Evolutionary conservation across 2,329 filamentous ascomycete species (phyloP).

Genomic region (Trichoderma hamatum): DNA sequence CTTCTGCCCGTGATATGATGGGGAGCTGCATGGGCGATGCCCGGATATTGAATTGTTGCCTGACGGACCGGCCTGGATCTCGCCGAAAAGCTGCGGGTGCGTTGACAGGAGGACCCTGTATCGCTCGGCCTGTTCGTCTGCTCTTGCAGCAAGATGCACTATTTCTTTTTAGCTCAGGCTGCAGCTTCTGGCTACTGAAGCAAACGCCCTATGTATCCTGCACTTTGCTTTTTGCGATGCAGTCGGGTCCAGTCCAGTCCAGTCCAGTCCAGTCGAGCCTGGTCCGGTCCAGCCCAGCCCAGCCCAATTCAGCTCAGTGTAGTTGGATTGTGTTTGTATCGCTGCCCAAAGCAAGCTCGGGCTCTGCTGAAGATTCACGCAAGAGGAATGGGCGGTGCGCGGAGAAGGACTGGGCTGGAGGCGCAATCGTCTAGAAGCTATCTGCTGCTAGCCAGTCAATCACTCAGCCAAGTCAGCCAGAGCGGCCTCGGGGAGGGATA

Average conservation of each 20-base stretch:
- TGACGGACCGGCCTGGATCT: slow-evolving; percentile 15
- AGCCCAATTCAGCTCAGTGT: background rate
- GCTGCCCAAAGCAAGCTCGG: slow-evolving; percentile 11
- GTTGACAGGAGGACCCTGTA: slow-evolving; percentile 1
- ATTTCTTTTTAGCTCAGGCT: background rate
- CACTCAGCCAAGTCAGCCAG: background rate
- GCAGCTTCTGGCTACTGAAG: background rate
- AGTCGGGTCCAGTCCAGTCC: background rate
- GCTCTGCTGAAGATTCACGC: background rate
- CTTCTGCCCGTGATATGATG: background rate
- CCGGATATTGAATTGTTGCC: slow-evolving; percentile 9
- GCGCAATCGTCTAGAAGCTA: background rate
- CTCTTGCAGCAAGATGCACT: background rate
- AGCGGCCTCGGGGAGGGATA: background rate
- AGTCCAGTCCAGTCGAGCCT: background rate
- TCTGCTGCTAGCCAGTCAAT: no score
- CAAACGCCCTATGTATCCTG: background rate
- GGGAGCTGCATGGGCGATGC: background rate
- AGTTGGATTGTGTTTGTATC: no score
- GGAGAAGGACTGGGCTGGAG: background rate
- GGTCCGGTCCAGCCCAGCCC: background rate
- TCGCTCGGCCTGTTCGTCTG: background rate
- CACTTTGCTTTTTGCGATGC: background rate
- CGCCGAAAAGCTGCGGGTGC: background rate
- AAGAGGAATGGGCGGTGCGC: background rate